Conservation (phyloP, 2,329 filamentous ascomycete species). For the Fusarium sp. region DNA sequence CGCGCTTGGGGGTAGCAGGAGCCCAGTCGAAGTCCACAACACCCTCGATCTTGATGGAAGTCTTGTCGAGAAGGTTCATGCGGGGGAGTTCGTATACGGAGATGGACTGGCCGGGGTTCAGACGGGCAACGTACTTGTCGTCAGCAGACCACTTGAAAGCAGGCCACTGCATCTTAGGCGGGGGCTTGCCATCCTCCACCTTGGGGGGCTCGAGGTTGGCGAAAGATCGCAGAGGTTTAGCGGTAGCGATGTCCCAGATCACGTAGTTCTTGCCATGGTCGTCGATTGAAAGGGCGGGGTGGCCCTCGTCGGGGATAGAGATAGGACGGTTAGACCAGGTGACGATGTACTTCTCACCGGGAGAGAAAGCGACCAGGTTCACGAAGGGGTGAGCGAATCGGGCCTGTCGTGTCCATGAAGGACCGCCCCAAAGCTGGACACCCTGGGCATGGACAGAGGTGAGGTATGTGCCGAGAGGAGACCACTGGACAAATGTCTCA, state of each 20-base stretch:
- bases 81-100: slow-evolving; percentile 89
- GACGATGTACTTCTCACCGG: slow-evolving; percentile 89
- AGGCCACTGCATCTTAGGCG: slow-evolving; percentile 94
- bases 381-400: slow-evolving; percentile 96
- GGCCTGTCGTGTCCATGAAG: slow-evolving; percentile 88
- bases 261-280: slow-evolving; percentile 99
- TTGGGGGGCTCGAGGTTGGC: slow-evolving; percentile 84
- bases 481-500: slow-evolving; percentile 98
- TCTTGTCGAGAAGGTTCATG: slow-evolving; percentile 92
- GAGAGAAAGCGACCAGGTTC: slow-evolving; percentile 96
- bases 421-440: slow-evolving; percentile 96
- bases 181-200: slow-evolving; percentile 67
- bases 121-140: slow-evolving; percentile 94
- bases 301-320: slow-evolving; percentile 86
- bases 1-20: slow-evolving; percentile 81
- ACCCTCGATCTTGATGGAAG: slow-evolving; percentile 94
- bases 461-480: slow-evolving; percentile 90
- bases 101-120: slow-evolving; percentile 88
- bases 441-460: slow-evolving; percentile 96
- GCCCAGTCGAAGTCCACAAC: slow-evolving; percentile 99
- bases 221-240: slow-evolving; percentile 91
- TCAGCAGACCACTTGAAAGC: slow-evolving; percentile 99
- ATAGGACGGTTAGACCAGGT: slow-evolving; percentile 98
- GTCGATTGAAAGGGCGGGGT: slow-evolving; percentile 85
- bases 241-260: slow-evolving; percentile 95